Conservation (phyloP, 1,139 yeast species). For the Pichia sp. region DNA sequence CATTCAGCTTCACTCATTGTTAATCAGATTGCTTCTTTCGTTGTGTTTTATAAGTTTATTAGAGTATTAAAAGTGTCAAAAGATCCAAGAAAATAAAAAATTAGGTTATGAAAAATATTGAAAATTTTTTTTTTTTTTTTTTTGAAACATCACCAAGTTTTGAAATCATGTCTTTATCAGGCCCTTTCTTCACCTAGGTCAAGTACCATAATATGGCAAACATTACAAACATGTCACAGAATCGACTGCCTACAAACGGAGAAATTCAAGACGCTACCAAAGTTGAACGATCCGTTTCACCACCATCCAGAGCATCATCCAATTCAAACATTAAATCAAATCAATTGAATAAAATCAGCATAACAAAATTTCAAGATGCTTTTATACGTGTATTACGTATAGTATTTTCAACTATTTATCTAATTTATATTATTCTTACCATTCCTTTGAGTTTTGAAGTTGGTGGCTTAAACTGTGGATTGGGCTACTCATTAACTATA, state of each 20-base stretch:
- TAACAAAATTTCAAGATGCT: conserved; percentile 5
- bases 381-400: conserved; percentile 19
- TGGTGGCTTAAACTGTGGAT: conserved; percentile 86
- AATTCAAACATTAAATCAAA: not conserved
- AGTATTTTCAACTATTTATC: conserved; percentile 50
- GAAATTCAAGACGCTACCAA: not conserved
- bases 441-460: conserved; percentile 93
- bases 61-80: not conserved
- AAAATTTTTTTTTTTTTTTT: not conserved
- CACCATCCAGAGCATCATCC: not conserved
- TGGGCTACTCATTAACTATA: conserved; percentile 76
- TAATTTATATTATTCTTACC: conserved; percentile 67
- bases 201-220: too few species aligned
- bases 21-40: not conserved
- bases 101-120: not conserved
- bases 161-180: not conserved
- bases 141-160: not conserved
- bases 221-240: not conserved
- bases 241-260: not conserved
- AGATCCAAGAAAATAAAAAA: not conserved
- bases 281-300: not conserved
- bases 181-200: too few species aligned
- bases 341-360: not conserved
- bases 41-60: not conserved
- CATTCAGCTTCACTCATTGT: not conserved